Conservation (phyloP, 106 monocot species). For the Agapanthus africanus region DNA sequence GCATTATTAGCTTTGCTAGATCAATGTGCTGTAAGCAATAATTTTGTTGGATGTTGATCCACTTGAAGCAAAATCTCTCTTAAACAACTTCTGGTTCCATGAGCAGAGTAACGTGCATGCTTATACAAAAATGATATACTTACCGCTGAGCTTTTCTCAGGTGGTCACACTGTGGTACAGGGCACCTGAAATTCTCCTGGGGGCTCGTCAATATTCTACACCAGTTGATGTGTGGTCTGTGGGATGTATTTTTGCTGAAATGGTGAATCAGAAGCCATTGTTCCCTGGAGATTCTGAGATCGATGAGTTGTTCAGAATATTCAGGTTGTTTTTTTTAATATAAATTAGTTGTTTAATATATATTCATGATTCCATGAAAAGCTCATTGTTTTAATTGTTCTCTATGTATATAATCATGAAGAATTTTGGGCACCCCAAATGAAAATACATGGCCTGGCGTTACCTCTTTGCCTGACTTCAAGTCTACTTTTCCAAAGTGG, state of each 20-base stretch:
- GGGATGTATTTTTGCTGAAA: conserved; percentile 98
- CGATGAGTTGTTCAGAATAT: conserved; percentile 93
- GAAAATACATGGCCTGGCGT: conserved; percentile 97
- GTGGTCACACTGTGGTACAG: conserved; percentile 98
- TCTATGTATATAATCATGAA: conserved; percentile 15
- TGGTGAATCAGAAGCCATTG: conserved; percentile 76
- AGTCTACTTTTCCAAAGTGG: conserved; percentile 94
- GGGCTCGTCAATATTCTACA: conserved; percentile 82
- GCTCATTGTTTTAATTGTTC: conserved; percentile 3
- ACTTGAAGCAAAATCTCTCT: no score
- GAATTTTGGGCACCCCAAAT: conserved; percentile 88
- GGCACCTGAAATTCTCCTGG: conserved; percentile 93
- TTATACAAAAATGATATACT: not conserved
- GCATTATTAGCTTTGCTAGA: no score
- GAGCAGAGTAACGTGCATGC: no score
- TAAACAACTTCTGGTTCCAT: no score
- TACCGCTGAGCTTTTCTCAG: conserved; percentile 24
- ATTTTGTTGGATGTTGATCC: no score
- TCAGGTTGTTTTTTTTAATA: conserved; percentile 45
- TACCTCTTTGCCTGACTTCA: conserved; percentile 81
- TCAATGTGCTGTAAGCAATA: no score
- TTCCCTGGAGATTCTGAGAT: conserved; percentile 99
- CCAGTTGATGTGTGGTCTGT: conserved; percentile 99
- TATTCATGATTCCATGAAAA: not conserved
- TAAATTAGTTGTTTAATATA: not conserved